A percentile compares a stretch with the other conserved stretches of the same genome.
phyloP scores from a whole-genome alignment of 2,329 filamentous ascomycete species.

The Fusarium sublunatum region DNA sequence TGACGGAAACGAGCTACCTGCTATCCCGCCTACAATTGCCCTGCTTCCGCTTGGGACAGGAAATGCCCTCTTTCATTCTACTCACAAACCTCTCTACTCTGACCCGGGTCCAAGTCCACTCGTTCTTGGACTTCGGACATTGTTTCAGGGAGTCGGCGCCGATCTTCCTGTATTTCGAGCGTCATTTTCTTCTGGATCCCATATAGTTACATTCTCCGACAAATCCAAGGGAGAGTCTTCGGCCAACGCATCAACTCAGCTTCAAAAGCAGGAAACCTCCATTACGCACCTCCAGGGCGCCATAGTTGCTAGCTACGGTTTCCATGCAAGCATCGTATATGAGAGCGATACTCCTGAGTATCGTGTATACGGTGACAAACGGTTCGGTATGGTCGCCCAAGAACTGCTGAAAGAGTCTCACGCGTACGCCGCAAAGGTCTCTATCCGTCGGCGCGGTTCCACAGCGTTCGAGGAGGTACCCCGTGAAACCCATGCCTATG shows the following conservation, averaged over 20 bases:
- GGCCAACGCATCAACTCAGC: constrained; percentile 13
- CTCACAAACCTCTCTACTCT: constrained; percentile 68
- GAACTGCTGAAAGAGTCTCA: constrained; percentile 73
- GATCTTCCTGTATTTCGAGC: constrained; percentile 72
- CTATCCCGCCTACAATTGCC: constrained; percentile 57
- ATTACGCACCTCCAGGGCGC: constrained; percentile 71
- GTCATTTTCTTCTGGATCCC: constrained; percentile 68
- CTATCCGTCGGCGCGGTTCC: constrained; percentile 43
- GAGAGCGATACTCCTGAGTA: constrained; percentile 89
- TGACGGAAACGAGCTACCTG: constrained; percentile 36
- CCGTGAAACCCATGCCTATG: constrained; percentile 74
- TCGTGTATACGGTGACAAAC: constrained; percentile 77
- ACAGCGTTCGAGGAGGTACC: constrained; percentile 45
- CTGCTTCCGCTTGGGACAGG: constrained; percentile 72
- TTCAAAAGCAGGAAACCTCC: constrained; percentile 47
- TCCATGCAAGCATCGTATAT: constrained; percentile 89
- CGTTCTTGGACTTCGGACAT: constrained; percentile 64
- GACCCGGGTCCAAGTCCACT: constrained; percentile 54
- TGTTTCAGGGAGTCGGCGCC: constrained; percentile 67
- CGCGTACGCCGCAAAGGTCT: constrained; percentile 60
- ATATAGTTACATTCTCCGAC: constrained; percentile 55
- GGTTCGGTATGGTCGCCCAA: constrained; percentile 87
- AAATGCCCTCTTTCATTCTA: constrained; percentile 72
- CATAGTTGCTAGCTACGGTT: constrained; percentile 89
- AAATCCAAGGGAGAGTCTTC: constrained; percentile 12